Conservation (phyloP, 2,329 filamentous ascomycete species). For the Hortaea sp. region DNA sequence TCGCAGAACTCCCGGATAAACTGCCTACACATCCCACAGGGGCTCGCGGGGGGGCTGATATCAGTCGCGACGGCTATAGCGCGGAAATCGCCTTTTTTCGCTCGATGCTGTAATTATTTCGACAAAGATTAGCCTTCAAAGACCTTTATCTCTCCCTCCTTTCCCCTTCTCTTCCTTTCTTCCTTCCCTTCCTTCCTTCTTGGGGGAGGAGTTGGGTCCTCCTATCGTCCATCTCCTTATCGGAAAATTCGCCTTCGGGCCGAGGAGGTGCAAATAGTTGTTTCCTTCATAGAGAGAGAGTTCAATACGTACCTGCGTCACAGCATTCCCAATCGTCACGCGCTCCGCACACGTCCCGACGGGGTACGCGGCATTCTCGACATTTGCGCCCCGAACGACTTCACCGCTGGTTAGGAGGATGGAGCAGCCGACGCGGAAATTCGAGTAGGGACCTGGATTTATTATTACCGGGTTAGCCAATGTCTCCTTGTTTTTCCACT, state of each 20-base stretch:
- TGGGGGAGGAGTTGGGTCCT: too few relatives aligned
- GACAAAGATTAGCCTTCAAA: neutral
- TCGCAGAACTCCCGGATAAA: slow-evolving; percentile 48
- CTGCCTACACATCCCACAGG: slow-evolving; percentile 94
- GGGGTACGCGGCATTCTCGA: slow-evolving; percentile 89
- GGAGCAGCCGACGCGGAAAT: slow-evolving; percentile 80
- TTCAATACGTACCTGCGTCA: slow-evolving; percentile 38
- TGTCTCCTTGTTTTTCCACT: neutral
- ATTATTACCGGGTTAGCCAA: neutral
- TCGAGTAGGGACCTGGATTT: slow-evolving; percentile 63
- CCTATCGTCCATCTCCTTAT: too few relatives aligned
- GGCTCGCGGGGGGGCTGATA: slow-evolving; percentile 39
- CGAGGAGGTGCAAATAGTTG: too few relatives aligned
- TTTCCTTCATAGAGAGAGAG: neutral
- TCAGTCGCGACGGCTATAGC: slow-evolving; percentile 83
- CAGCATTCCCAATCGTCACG: slow-evolving; percentile 73
- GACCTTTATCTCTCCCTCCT: neutral
- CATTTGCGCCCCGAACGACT: slow-evolving; percentile 64
- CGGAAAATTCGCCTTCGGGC: too few relatives aligned
- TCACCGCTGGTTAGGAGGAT: slow-evolving; percentile 49
- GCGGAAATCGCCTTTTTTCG: slow-evolving; percentile 48
- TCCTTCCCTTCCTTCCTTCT: too few relatives aligned
- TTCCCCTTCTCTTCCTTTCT: neutral
- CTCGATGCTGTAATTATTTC: slow-evolving; percentile 14
- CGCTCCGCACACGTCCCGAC: slow-evolving; percentile 94